These are phyloP conservation scores for Stephania yunnanensis DNA, from an alignment of 164 flowering plant species.

Conservation along the genomic window DNA sequence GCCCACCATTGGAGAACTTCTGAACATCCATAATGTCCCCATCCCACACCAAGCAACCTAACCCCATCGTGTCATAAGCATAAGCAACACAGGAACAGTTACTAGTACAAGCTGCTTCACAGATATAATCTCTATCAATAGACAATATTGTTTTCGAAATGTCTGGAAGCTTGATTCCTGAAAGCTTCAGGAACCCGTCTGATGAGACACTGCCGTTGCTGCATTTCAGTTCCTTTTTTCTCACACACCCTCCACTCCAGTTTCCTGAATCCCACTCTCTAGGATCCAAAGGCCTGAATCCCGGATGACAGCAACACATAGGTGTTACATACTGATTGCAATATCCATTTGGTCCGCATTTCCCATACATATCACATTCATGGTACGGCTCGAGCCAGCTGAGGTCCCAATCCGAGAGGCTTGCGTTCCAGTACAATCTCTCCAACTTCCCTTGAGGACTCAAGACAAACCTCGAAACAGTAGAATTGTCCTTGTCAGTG, in stretches of 20 bases:
- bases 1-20: not conserved
- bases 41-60: conserved; percentile 6
- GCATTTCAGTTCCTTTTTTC: conserved; percentile 1
- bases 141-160: not conserved
- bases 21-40: not conserved
- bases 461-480: conserved; percentile 4
- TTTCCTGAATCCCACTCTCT: conserved; percentile 6
- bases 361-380: not conserved
- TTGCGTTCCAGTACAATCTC: conserved; percentile 5
- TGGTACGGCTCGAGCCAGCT: not conserved
- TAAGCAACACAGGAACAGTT: conserved; percentile 11
- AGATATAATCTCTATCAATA: not conserved
- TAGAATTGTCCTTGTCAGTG: not conserved
- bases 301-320: conserved; percentile 1
- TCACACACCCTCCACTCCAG: conserved; percentile 10
- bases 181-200: not conserved
- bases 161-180: not conserved
- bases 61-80: not conserved
- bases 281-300: not conserved
- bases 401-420: not conserved
- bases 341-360: conserved; percentile 4
- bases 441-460: conserved; percentile 3
- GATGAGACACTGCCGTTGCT: not conserved
- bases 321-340: not conserved
- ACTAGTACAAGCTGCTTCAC: not conserved